Conservation (phyloP, 495 filamentous ascomycete genomes). For the Xylaria acuta region DNA sequence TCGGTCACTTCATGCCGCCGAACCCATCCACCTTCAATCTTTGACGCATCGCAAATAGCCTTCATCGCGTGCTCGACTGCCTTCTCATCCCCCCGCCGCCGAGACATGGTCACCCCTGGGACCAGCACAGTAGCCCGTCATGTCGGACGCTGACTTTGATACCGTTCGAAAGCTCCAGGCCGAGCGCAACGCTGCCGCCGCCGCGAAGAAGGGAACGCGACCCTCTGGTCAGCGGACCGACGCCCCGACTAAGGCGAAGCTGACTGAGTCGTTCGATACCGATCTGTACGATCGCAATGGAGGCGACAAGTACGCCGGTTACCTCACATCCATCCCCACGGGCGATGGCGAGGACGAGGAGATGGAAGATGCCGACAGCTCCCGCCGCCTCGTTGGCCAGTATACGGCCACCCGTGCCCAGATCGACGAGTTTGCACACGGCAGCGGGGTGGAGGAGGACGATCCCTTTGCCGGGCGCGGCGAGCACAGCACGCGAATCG, state of each 20-base stretch:
- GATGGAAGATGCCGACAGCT: conserved; percentile 76
- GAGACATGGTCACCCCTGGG: conserved; percentile 42
- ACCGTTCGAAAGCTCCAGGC: conserved; percentile 81
- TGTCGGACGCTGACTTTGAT: conserved; percentile 81
- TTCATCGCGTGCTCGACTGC: conserved; percentile 22
- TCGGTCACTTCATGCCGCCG: conserved; percentile 12
- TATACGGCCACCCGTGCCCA: conserved; percentile 92
- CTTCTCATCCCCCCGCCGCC: conserved; percentile 24
- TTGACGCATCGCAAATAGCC: conserved; percentile 18
- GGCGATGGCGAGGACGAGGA: conserved; percentile 85
- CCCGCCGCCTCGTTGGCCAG: conserved; percentile 87
- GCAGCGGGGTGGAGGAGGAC: conserved; percentile 86
- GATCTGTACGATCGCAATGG: conserved; percentile 86
- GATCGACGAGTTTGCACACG: conserved; percentile 92
- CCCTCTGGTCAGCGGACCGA: conserved; percentile 86
- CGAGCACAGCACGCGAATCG: conserved; percentile 88
- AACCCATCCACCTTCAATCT: conserved; percentile 15
- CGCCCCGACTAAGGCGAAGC: conserved; percentile 89
- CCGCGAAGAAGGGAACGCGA: conserved; percentile 84
- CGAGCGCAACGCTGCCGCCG: conserved; percentile 88
- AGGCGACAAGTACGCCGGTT: conserved; percentile 85
- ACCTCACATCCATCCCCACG: conserved; percentile 84
- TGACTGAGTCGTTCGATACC: conserved; percentile 94
- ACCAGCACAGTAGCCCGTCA: conserved; percentile 44
- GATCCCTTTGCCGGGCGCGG: conserved; percentile 81